These are phyloP conservation scores for Eremochloa ophiuroides DNA, from an alignment of 176 grass and related monocot species.

Conservation along the genomic window DNA sequence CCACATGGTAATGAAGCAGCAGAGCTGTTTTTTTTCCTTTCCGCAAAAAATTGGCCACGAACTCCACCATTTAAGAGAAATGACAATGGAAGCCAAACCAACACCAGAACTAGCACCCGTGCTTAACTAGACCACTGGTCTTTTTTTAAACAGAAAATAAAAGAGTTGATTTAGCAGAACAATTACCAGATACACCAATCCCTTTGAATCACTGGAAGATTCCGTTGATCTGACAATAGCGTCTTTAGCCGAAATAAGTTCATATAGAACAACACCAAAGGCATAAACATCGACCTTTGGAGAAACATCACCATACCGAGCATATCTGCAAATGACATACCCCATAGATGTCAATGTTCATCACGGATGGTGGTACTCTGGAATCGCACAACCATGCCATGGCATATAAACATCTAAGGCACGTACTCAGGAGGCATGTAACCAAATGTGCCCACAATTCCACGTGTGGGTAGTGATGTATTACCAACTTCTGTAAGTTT, in stretches of 20 bases:
- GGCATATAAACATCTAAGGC: neutral
- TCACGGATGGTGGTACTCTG: neutral
- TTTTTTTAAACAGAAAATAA: neutral
- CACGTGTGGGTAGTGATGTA: slow-evolving; percentile 55
- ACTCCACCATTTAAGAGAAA: neutral
- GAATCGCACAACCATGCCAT: neutral
- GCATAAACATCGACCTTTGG: slow-evolving; percentile 89
- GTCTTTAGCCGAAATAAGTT: slow-evolving; percentile 95
- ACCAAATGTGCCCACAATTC: slow-evolving; percentile 92
- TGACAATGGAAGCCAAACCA: neutral
- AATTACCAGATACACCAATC: slow-evolving; percentile 85
- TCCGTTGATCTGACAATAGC: slow-evolving; percentile 65
- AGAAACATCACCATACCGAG: slow-evolving; percentile 83
- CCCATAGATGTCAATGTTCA: slow-evolving; percentile 9
- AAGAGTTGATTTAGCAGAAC: neutral
- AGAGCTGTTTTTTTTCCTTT: neutral
- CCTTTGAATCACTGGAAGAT: slow-evolving; percentile 64
- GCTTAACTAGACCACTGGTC: neutral
- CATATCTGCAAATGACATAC: slow-evolving; percentile 56
- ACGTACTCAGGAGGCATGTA: slow-evolving; percentile 97
- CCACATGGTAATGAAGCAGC: neutral
- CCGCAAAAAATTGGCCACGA: neutral
- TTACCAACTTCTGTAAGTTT: slow-evolving; percentile 87
- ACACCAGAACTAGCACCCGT: neutral
- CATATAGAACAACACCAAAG: slow-evolving; percentile 91